Conservation (phyloP, 768 basidiomycete genomes). For the Gloeopeniophorella convolvens region DNA sequence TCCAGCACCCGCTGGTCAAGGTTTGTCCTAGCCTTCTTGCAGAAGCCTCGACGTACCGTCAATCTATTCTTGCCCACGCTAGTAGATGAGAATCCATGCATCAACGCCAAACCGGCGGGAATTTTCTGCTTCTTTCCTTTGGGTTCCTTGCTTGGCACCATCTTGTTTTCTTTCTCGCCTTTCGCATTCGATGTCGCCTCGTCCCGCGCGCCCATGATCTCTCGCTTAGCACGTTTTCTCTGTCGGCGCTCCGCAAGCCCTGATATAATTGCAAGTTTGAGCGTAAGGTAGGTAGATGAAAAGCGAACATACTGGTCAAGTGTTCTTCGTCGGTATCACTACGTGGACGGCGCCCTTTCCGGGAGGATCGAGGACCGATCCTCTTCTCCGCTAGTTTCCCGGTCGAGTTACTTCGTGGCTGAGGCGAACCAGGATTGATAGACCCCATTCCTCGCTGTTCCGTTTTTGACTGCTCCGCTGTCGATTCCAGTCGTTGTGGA, state of each 20-base stretch:
- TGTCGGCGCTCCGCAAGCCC: slow-evolving; percentile 62
- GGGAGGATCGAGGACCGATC: background rate
- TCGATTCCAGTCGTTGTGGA: background rate
- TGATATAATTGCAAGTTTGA: slow-evolving; percentile 25
- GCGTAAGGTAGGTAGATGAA: background rate
- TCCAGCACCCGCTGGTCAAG: background rate
- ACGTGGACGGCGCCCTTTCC: slow-evolving; percentile 5
- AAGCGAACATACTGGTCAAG: slow-evolving; percentile 29
- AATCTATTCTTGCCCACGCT: slow-evolving; percentile 57
- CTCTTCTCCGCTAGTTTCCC: background rate
- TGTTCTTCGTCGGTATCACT: slow-evolving; percentile 31
- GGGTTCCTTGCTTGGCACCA: slow-evolving; percentile 16
- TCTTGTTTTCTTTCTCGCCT: slow-evolving; percentile 20
- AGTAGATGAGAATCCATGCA: slow-evolving; percentile 60
- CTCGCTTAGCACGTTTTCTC: slow-evolving; percentile 40
- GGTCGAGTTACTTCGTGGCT: background rate
- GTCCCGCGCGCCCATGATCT: slow-evolving; percentile 14
- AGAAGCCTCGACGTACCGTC: slow-evolving; percentile 38
- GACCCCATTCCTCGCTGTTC: background rate
- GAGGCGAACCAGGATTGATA: background rate
- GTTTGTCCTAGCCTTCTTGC: background rate
- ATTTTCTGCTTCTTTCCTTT: slow-evolving; percentile 29
- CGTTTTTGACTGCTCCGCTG: background rate
- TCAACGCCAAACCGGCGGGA: slow-evolving; percentile 50
- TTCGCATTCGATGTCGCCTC: slow-evolving; percentile 1